Evolutionary conservation across 2,329 filamentous ascomycete species (phyloP).

Genomic region (Colletotrichum sp.): DNA sequence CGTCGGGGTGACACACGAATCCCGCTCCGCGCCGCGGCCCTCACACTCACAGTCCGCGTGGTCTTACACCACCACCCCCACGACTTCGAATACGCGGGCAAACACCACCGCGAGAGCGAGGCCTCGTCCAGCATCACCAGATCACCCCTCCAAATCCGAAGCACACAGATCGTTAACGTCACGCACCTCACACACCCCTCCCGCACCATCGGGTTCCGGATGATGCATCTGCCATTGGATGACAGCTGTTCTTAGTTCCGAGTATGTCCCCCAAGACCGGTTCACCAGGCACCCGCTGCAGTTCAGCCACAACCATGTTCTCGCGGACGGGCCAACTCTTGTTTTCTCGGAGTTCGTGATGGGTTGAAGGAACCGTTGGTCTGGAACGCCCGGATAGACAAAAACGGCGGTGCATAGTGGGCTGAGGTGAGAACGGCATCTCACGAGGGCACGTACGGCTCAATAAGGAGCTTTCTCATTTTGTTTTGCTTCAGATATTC

Average conservation of each 20-base stretch:
- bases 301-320: neutral
- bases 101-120: neutral
- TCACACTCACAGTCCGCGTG: neutral
- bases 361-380: neutral
- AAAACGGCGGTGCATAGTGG: neutral
- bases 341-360: neutral
- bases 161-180: neutral
- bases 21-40: neutral
- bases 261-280: neutral
- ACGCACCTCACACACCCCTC: neutral
- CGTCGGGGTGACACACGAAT: neutral
- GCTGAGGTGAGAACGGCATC: neutral
- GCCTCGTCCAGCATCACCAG: neutral
- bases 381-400: neutral
- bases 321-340: slow-evolving; percentile 13
- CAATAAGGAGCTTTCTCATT: neutral
- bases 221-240: neutral
- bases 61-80: neutral
- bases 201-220: neutral
- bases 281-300: neutral
- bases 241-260: neutral
- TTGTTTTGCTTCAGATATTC: neutral
- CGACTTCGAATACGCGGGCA: neutral
- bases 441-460: neutral
- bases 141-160: neutral